A percentile compares a stretch with the other conserved stretches of the same genome.
Evolutionary conservation across 768 basidiomycete species (phyloP).

Genomic region (Lentinula sp.): DNA sequence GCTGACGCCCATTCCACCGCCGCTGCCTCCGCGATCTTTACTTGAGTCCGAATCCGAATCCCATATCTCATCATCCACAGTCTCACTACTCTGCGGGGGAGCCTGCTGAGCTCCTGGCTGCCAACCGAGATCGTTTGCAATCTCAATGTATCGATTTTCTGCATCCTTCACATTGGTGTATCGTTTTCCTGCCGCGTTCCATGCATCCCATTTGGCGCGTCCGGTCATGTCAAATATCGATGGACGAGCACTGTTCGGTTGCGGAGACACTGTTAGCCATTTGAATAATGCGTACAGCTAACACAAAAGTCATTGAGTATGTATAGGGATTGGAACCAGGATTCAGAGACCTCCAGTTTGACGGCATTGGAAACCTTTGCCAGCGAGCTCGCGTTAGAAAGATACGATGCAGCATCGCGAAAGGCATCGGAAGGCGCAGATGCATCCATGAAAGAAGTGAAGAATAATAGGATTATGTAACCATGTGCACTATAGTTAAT

Average conservation of each 20-base stretch:
- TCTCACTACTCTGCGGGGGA: slow-evolving; percentile 4
- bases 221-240: slow-evolving; percentile 75
- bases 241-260: slow-evolving; percentile 55
- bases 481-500: background rate
- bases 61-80: slow-evolving; percentile 29
- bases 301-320: slow-evolving; percentile 19
- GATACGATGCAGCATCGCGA: slow-evolving; percentile 54
- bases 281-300: slow-evolving; percentile 89
- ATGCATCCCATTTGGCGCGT: slow-evolving; percentile 86
- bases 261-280: slow-evolving; percentile 51
- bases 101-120: slow-evolving; percentile 21
- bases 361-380: slow-evolving; percentile 48
- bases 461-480: slow-evolving; percentile 5
- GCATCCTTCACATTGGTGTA: slow-evolving; percentile 42
- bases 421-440: slow-evolving; percentile 32
- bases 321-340: slow-evolving; percentile 7
- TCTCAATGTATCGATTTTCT: slow-evolving; percentile 60
- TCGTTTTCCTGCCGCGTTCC: slow-evolving; percentile 46
- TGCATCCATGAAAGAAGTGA: background rate
- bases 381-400: slow-evolving; percentile 51
- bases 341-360: slow-evolving; percentile 65
- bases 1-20: slow-evolving; percentile 47
- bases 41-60: slow-evolving; percentile 38
- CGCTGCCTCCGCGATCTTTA: slow-evolving; percentile 19
- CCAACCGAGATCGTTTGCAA: slow-evolving; percentile 73